A percentile compares a stretch with the other conserved stretches of the same genome.
Conservation (phyloP, 2,329 filamentous ascomycete genomes). For the Beauveria sp. region DNA sequence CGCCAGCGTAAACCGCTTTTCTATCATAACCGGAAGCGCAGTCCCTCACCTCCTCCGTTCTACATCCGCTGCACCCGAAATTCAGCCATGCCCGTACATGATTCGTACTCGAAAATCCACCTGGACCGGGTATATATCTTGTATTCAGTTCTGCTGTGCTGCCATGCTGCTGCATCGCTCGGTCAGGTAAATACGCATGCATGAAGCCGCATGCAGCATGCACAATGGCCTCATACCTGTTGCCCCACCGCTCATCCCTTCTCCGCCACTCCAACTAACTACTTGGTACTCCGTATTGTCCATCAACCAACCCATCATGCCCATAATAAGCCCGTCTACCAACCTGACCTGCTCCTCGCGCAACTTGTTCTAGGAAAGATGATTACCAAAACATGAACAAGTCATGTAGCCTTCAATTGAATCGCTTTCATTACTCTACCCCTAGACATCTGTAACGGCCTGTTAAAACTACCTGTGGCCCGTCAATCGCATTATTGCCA, state of each 20-base stretch:
- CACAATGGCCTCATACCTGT: not conserved
- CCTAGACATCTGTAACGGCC: not conserved
- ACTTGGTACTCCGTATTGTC: not conserved
- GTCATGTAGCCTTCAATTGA: not conserved
- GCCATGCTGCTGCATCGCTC: not conserved
- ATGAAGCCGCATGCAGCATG: not conserved
- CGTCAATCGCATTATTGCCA: too few species aligned
- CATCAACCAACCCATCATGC: too few species aligned
- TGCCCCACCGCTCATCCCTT: not conserved
- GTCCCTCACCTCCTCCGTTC: too few species aligned
- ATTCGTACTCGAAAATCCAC: too few species aligned
- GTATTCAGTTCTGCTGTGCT: not conserved
- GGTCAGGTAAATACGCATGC: not conserved
- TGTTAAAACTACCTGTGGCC: too few species aligned
- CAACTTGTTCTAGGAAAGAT: not conserved
- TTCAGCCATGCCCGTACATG: too few species aligned
- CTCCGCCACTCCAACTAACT: too few species aligned
- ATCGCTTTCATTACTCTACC: not conserved
- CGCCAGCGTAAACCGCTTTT: too few species aligned
- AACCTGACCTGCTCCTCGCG: not conserved
- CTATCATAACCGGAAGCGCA: too few species aligned
- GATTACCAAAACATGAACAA: not conserved
- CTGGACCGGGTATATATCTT: too few species aligned
- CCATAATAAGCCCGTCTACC: too few species aligned
- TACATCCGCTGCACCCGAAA: too few species aligned